These are phyloP conservation scores for Penicillium sp. DNA, from an alignment of 2,329 filamentous ascomycete genomes.

Conservation along the genomic window DNA sequence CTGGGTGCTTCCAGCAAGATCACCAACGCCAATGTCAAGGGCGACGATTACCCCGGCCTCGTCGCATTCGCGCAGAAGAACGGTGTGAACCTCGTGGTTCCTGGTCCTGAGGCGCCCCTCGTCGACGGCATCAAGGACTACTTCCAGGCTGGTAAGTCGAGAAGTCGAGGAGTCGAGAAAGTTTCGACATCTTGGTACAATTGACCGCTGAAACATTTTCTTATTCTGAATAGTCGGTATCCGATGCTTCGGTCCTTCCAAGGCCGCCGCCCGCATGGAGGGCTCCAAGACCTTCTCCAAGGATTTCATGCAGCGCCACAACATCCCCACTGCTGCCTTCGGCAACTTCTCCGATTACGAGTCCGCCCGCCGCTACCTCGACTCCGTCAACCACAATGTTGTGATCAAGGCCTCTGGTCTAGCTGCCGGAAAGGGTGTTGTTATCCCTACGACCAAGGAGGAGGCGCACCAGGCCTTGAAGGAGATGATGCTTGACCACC, in stretches of 20 bases:
- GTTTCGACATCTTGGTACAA: background rate
- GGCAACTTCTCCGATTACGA: conserved; percentile 82
- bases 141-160: conserved; percentile 62
- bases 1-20: conserved; percentile 59
- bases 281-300: conserved; percentile 97
- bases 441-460: conserved; percentile 77
- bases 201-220: conserved; percentile 4
- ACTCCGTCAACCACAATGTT: conserved; percentile 68
- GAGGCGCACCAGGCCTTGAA: conserved; percentile 81
- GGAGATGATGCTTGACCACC: conserved; percentile 85
- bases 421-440: conserved; percentile 93
- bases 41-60: conserved; percentile 75
- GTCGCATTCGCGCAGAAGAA: conserved; percentile 74
- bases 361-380: conserved; percentile 71
- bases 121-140: conserved; percentile 86
- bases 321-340: conserved; percentile 88
- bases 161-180: conserved; percentile 25
- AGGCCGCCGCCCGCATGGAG: conserved; percentile 84
- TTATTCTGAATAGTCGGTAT: conserved; percentile 59
- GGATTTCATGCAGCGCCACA: conserved; percentile 92
- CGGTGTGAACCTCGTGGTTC: conserved; percentile 77
- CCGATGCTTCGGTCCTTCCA: conserved; percentile 80
- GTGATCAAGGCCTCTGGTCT: conserved; percentile 95
- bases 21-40: conserved; percentile 70
- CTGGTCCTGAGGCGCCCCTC: conserved; percentile 90